Evolutionary conservation across 441 rosid species (phyloP).

Genomic region (Omphalea diandra): DNA sequence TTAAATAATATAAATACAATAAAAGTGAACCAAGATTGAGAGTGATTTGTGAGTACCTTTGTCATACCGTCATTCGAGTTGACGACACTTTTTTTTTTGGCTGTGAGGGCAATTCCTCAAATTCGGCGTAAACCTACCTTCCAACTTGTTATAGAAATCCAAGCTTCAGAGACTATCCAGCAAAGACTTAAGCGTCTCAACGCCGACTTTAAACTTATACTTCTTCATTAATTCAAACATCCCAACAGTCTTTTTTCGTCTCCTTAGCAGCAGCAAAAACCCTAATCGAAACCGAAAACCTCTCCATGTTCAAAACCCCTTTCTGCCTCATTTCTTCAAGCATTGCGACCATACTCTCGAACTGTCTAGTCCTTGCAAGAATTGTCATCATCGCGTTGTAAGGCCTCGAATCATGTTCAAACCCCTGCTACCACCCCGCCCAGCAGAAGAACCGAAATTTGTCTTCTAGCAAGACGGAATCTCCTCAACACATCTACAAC

Average conservation of each 20-base stretch:
- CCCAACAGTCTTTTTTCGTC: slow-evolving; percentile 86
- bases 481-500: slow-evolving; percentile 59
- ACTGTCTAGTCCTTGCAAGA: slow-evolving; percentile 75
- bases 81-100: no score
- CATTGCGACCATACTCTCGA: slow-evolving; percentile 80
- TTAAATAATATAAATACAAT: no score
- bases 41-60: no score
- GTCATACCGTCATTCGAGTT: no score
- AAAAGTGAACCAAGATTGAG: no score
- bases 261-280: slow-evolving; percentile 88
- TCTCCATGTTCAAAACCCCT: slow-evolving; percentile 60
- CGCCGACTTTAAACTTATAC: slow-evolving; percentile 59
- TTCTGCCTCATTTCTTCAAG: slow-evolving; percentile 83
- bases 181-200: slow-evolving; percentile 63
- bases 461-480: slow-evolving; percentile 72
- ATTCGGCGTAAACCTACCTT: slow-evolving; percentile 68
- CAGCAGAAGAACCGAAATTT: slow-evolving; percentile 75
- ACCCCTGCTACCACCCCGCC: slow-evolving; percentile 65
- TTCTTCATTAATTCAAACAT: slow-evolving; percentile 91
- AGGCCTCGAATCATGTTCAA: slow-evolving; percentile 66
- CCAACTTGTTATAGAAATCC: slow-evolving; percentile 71
- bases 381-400: slow-evolving; percentile 70
- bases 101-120: no score
- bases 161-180: slow-evolving; percentile 88
- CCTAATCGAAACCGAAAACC: slow-evolving; percentile 64